A percentile compares a stretch with the other conserved stretches of the same genome.
Conservation (phyloP, 1,139 yeast species). For the Debaryomyces sp. region DNA sequence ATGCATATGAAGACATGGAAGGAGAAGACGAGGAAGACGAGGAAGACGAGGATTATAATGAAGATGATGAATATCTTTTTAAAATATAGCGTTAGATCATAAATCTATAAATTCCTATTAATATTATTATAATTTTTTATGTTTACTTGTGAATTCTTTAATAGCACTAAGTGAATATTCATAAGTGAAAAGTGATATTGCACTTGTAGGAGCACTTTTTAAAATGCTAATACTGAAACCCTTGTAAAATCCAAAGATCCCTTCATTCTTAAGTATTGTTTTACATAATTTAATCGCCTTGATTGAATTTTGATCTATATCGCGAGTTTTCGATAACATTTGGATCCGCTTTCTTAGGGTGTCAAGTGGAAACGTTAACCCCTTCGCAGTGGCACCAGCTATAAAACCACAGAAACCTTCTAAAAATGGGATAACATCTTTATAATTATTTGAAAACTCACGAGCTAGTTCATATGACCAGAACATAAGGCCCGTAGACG, state of each 20-base stretch:
- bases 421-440: constrained; percentile 42
- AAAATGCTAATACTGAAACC: constrained; percentile 71
- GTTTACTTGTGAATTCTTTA: constrained; percentile 3
- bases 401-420: constrained; percentile 72
- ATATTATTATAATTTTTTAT: constrained; percentile 4
- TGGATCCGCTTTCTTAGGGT: constrained; percentile 80
- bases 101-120: background rate
- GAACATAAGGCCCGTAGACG: constrained; percentile 71
- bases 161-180: constrained; percentile 42
- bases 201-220: constrained; percentile 84
- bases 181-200: constrained; percentile 72
- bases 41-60: constrained; percentile 21
- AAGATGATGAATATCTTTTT: constrained; percentile 40
- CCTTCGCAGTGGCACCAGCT: constrained; percentile 79
- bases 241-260: constrained; percentile 67
- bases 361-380: constrained; percentile 82
- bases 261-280: constrained; percentile 55
- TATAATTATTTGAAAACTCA: constrained; percentile 26
- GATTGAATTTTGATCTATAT: constrained; percentile 13
- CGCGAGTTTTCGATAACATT: constrained; percentile 44
- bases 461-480: constrained; percentile 60
- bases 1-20: constrained; percentile 18
- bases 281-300: constrained; percentile 21
- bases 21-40: constrained; percentile 15
- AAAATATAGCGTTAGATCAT: constrained; percentile 16